Percentiles rank a stretch among this genome's conserved stretches.
Conservation (phyloP, 2,329 filamentous ascomycete species). For the Aspergillus oerlinghausenensis region DNA sequence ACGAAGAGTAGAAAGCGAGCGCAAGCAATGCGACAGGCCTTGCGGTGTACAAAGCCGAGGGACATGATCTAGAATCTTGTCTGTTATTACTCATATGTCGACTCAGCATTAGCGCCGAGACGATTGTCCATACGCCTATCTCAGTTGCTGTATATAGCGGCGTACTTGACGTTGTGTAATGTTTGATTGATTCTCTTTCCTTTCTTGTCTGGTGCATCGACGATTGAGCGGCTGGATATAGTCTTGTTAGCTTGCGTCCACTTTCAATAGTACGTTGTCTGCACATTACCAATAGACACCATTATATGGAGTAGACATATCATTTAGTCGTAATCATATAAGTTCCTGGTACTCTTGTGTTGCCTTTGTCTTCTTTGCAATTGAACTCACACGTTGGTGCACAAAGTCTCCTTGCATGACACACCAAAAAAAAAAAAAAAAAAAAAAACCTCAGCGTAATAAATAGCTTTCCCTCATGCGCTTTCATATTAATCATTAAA, state of each 20-base stretch:
- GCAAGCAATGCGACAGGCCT: neutral
- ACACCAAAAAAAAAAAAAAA: too few species aligned
- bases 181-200: neutral
- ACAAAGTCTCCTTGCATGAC: too few species aligned
- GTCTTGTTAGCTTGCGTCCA: neutral
- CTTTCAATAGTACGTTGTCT: neutral
- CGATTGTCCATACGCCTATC: neutral
- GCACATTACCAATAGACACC: too few species aligned
- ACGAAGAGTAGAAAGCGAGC: neutral
- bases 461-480: too few species aligned
- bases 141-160: neutral
- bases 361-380: too few species aligned
- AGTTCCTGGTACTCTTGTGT: too few species aligned
- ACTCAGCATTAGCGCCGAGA: neutral
- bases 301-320: too few species aligned
- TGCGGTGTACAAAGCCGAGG: neutral
- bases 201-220: neutral
- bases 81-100: neutral
- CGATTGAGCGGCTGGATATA: neutral
- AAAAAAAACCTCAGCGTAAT: too few species aligned
- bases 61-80: neutral
- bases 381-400: too few species aligned
- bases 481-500: too few species aligned
- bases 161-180: neutral
- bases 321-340: too few species aligned